phyloP scores from a whole-genome alignment of 2,329 filamentous ascomycete genomes.

The Neonectria neomacrospora region DNA sequence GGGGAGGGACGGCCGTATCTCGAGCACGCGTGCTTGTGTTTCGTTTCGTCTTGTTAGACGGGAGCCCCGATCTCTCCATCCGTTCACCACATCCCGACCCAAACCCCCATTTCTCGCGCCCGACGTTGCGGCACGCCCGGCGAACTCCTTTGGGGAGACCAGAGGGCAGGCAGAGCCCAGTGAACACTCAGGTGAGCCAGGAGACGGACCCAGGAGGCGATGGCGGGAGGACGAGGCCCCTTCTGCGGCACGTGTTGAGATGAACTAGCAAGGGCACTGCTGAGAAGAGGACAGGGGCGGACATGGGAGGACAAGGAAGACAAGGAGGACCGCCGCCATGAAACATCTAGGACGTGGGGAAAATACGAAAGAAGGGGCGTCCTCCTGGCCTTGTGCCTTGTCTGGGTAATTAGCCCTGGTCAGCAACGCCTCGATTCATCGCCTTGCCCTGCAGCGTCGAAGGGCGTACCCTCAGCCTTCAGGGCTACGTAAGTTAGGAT shows the following conservation, averaged over 20 bases:
- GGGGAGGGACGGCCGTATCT: background rate
- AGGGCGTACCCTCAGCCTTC: conserved; percentile 6
- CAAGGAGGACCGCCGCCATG: conserved; percentile 37
- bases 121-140: conserved; percentile 2
- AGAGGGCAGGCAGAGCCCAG: background rate
- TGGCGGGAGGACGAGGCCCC: conserved; percentile 30
- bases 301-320: conserved; percentile 27
- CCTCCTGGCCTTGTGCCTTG: conserved; percentile 12
- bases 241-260: conserved; percentile 38
- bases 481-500: conserved; percentile 2
- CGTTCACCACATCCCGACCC: conserved; percentile 6
- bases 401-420: conserved; percentile 16
- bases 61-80: conserved; percentile 2
- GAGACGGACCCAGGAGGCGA: background rate
- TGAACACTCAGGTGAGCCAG: conserved; percentile 2
- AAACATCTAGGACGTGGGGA: conserved; percentile 45
- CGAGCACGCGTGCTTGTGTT: conserved; percentile 19
- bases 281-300: conserved; percentile 20
- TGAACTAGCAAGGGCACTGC: conserved; percentile 16
- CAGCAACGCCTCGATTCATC: conserved; percentile 3
- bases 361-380: conserved; percentile 43
- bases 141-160: background rate
- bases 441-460: background rate
- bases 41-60: conserved; percentile 23
- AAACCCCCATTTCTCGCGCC: conserved; percentile 12